Percentiles rank a stretch among this genome's conserved stretches.
phyloP scores from a whole-genome alignment of 1,139 yeast genomes.

The Candida buenavistaensis region DNA sequence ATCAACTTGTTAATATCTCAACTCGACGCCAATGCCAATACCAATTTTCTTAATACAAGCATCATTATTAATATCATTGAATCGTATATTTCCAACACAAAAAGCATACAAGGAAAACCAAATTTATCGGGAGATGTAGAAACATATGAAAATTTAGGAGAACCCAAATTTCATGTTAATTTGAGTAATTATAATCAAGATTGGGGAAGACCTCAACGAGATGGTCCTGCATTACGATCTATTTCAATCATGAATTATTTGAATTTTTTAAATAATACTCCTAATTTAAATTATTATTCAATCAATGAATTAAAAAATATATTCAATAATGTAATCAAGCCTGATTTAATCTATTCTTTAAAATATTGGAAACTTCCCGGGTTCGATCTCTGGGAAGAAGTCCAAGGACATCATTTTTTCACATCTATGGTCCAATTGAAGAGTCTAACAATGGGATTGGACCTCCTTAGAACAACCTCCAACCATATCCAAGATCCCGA shows the following conservation, averaged over 20 bases:
- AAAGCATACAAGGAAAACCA: conserved; percentile 58
- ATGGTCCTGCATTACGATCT: conserved; percentile 87
- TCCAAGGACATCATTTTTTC: conserved; percentile 71
- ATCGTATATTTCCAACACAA: conserved; percentile 60
- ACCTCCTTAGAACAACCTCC: conserved; percentile 39
- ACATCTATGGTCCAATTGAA: conserved; percentile 74
- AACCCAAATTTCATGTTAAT: conserved; percentile 79
- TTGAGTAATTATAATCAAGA: conserved; percentile 57
- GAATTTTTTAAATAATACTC: conserved; percentile 6
- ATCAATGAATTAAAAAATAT: conserved; percentile 29
- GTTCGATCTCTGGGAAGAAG: conserved; percentile 95
- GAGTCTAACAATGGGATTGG: conserved; percentile 62
- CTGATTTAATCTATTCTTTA: conserved; percentile 68
- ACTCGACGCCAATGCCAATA: conserved; percentile 16
- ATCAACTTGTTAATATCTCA: conserved; percentile 61
- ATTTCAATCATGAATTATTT: conserved; percentile 64
- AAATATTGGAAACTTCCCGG: conserved; percentile 64
- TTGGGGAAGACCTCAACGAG: conserved; percentile 98
- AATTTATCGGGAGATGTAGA: conserved; percentile 69
- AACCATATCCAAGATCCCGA: conserved; percentile 28
- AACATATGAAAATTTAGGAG: conserved; percentile 66
- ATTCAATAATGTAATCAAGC: conserved; percentile 56
- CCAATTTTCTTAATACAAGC: no score
- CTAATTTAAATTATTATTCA: background rate
- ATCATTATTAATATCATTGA: conserved; percentile 42